Conservation (phyloP, 345 rosid genomes). For the Noccaea bulbosa region DNA sequence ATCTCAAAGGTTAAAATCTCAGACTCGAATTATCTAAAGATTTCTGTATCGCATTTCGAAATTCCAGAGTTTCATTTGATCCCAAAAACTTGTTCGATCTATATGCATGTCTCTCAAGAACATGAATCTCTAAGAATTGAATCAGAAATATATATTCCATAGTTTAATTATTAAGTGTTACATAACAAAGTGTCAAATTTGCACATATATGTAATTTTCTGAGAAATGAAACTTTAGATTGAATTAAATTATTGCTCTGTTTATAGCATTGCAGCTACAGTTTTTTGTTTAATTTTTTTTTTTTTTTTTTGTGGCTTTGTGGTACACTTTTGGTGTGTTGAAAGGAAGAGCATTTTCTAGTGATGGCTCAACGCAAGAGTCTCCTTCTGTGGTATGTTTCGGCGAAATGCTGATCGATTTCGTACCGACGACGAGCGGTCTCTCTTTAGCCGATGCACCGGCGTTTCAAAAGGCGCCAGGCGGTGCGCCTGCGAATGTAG, state of each 20-base stretch:
- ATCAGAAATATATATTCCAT: no score
- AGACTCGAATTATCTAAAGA: background rate
- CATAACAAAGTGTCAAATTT: background rate
- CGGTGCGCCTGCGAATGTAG: constrained; percentile 98
- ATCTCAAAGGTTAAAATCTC: constrained; percentile 38
- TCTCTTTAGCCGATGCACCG: constrained; percentile 86
- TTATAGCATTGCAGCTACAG: no score
- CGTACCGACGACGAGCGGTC: constrained; percentile 81
- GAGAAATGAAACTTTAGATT: background rate
- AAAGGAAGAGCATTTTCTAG: constrained; percentile 62
- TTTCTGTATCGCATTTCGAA: constrained; percentile 1
- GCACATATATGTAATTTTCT: background rate
- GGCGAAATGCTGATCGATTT: constrained; percentile 97
- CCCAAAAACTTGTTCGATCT: background rate
- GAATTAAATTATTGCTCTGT: background rate
- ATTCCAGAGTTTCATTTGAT: background rate
- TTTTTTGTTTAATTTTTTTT: no score
- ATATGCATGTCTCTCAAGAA: background rate
- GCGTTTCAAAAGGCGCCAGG: constrained; percentile 95
- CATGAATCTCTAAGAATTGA: background rate
- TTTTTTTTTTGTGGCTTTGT: no score
- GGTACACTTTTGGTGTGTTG: background rate
- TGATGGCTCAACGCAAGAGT: constrained; percentile 56
- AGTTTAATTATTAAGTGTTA: background rate
- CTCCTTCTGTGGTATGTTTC: constrained; percentile 80